A percentile compares a stretch with the other conserved stretches of the same genome.
Evolutionary conservation across 2,329 filamentous ascomycete genomes (phyloP).

Genomic region (Beauveria varroae): DNA sequence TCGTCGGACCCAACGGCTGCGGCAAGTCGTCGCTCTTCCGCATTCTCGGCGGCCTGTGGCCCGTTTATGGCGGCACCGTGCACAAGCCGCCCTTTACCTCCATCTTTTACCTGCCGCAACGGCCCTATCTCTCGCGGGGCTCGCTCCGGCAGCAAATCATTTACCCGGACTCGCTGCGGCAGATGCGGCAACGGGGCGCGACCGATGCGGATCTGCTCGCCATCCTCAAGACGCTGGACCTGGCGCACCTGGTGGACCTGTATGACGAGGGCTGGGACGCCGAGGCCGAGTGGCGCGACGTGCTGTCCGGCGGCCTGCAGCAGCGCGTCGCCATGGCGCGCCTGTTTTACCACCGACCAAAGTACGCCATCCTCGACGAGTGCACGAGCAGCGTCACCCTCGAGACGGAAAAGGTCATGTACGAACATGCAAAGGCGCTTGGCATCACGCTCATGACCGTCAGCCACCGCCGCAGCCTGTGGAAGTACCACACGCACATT

Average conservation of each 20-base stretch:
- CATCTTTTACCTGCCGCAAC: slow-evolving; percentile 97
- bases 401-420: slow-evolving; percentile 93
- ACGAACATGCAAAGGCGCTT: slow-evolving; percentile 85
- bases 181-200: slow-evolving; percentile 78
- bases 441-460: slow-evolving; percentile 97
- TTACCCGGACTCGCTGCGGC: slow-evolving; percentile 81
- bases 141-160: slow-evolving; percentile 95
- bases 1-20: slow-evolving; percentile 94
- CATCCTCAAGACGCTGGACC: slow-evolving; percentile 72
- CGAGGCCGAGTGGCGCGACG: slow-evolving; percentile 94
- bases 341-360: slow-evolving; percentile 85
- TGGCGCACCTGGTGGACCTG: slow-evolving; percentile 73
- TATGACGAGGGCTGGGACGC: slow-evolving; percentile 79
- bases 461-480: slow-evolving; percentile 80
- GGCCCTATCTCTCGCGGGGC: slow-evolving; percentile 86
- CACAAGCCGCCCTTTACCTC: slow-evolving; percentile 84
- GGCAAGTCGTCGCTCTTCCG: slow-evolving; percentile 95
- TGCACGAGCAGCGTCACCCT: slow-evolving; percentile 94
- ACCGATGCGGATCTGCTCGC: slow-evolving; percentile 72
- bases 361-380: slow-evolving; percentile 94
- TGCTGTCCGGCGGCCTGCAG: slow-evolving; percentile 84
- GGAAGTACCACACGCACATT: slow-evolving; percentile 94
- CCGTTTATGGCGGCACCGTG: slow-evolving; percentile 91
- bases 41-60: slow-evolving; percentile 93
- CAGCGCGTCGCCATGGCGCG: slow-evolving; percentile 96